Evolutionary conservation across 2,329 filamentous ascomycete genomes (phyloP), one percentile per base, ranked within the genome.

Genomic region (Leptographium radiaticola): DNA sequence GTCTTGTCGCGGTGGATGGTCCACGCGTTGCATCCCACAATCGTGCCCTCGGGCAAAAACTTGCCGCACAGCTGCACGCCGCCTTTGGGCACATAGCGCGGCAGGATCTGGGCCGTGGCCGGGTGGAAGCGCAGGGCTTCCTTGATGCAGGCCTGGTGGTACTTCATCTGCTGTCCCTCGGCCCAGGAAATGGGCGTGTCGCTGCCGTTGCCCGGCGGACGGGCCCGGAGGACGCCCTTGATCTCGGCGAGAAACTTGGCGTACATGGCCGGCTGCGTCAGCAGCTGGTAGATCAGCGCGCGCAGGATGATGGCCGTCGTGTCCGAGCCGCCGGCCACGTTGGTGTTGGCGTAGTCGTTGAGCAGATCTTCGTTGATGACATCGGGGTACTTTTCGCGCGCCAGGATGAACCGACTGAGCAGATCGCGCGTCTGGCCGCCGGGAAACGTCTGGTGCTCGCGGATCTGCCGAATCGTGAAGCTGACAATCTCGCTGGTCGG

Each of bases 111-210:
- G n/a, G 51, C 39, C 31, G 53, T 49, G 34, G 53, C 53, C 25
- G 73, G 71, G 56, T 67, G 70, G 20, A 75, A 65, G 0, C 75
- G 66, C 12, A 77, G 61, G 0, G 68, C 68, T 59, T 78, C 75
- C 49, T 71, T 70, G 36, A 77, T 68, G 4, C 71, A 69, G 0
- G 75, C 75, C 55, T 73, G 68, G 4, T 79, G 65, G 54, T 75
- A 77, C 0, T 68, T 67, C 12, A 76, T 63, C 9, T 61, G 59
- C n/a, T 65, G 64, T 0, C 45, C 45, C 15, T 52, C 53, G 33
- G 18, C 20, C 25, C 25, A 53, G 2, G 46, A 40, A 10, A 55
- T 52, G 20, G 25, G 39, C 16, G 31, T n/a, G 7, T 40, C 43
- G 18, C 18, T 30, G 39, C 38, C 12, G 16, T 6, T 7, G 16